Evolutionary conservation across 2,329 filamentous ascomycete species (phyloP).

Genomic region (Apiospora pterosperma): DNA sequence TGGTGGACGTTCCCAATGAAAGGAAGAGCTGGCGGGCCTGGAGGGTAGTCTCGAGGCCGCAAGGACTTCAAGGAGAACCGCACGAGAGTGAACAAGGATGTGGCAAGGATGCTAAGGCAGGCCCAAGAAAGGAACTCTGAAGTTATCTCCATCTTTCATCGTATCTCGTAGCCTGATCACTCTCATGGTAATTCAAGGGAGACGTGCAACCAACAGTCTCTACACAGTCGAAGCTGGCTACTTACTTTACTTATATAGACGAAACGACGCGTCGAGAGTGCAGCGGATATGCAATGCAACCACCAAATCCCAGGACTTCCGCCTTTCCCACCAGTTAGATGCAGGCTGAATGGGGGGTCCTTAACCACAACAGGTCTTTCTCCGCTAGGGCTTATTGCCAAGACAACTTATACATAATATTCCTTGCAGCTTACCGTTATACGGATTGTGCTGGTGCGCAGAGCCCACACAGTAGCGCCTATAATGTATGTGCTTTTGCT

Average conservation of each 20-base stretch:
- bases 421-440: neutral
- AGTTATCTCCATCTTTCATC: neutral
- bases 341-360: neutral
- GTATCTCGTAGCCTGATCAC: neutral
- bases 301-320: neutral
- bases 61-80: constrained; percentile 6
- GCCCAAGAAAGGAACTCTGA: neutral
- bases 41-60: constrained; percentile 4
- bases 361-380: neutral
- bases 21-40: constrained; percentile 5
- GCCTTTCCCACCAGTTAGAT: neutral
- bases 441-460: neutral
- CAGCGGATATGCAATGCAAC: neutral
- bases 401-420: neutral
- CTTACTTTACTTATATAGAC: neutral
- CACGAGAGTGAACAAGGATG: neutral
- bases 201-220: neutral
- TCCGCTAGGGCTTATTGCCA: neutral
- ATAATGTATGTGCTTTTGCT: too few relatives aligned
- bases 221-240: neutral
- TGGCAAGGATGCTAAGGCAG: neutral
- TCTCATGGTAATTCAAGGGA: neutral
- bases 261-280: neutral
- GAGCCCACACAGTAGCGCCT: neutral
- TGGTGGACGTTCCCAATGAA: constrained; percentile 9